These are phyloP conservation scores for Zygosaccharomyces sapae DNA, from an alignment of 1,139 yeast species.

Conservation along the genomic window DNA sequence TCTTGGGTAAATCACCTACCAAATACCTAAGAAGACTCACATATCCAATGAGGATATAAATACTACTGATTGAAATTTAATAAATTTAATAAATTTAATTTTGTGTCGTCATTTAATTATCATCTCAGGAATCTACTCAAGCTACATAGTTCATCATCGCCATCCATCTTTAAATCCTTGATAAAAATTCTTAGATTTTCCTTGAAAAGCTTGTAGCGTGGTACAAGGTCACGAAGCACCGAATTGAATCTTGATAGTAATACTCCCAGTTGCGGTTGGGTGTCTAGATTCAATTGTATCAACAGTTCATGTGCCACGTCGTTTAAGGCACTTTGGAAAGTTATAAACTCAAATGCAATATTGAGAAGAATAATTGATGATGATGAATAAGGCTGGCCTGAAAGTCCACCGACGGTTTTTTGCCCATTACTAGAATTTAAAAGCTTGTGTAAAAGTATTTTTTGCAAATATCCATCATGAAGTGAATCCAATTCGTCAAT, in stretches of 20 bases:
- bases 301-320: slow-evolving; percentile 30
- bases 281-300: slow-evolving; percentile 29
- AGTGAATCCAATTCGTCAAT: slow-evolving; percentile 28
- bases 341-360: slow-evolving; percentile 25
- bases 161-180: slow-evolving; percentile 30
- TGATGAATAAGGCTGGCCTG: slow-evolving; percentile 31
- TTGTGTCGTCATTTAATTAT: slow-evolving; percentile 2
- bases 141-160: slow-evolving; percentile 25
- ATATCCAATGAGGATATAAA: slow-evolving; percentile 41
- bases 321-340: slow-evolving; percentile 23
- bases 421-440: slow-evolving; percentile 21
- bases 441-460: slow-evolving; percentile 28
- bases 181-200: slow-evolving; percentile 21
- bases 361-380: slow-evolving; percentile 26
- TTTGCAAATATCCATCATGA: slow-evolving; percentile 26
- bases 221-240: slow-evolving; percentile 18
- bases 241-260: slow-evolving; percentile 22
- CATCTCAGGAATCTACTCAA: slow-evolving; percentile 29
- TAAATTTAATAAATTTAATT: not conserved
- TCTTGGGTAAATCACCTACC: slow-evolving; percentile 28
- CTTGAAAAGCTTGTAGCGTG: slow-evolving; percentile 22
- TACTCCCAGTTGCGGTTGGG: slow-evolving; percentile 20
- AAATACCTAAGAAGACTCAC: slow-evolving; percentile 37
- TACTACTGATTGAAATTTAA: not conserved
- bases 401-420: slow-evolving; percentile 20